A percentile compares a stretch with the other conserved stretches of the same genome.
Evolutionary conservation across 164 flowering plant species (phyloP).

Genomic region (Pachysandra terminalis): DNA sequence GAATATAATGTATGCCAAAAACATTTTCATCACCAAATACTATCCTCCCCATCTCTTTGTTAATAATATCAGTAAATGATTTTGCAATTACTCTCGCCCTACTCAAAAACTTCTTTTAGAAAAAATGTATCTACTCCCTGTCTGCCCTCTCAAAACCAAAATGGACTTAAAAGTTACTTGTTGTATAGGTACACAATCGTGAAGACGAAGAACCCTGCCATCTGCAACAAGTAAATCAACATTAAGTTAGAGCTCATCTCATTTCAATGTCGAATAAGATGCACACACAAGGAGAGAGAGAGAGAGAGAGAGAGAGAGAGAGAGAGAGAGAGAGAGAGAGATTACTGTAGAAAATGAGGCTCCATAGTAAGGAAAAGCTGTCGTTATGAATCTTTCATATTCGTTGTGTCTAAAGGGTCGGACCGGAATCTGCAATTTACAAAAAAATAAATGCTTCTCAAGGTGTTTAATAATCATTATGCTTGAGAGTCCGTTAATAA

Average conservation of each 20-base stretch:
- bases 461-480: background rate
- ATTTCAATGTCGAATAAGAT: background rate
- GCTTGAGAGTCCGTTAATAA: background rate
- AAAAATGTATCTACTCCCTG: background rate
- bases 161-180: constrained; percentile 40
- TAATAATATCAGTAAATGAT: too few species aligned
- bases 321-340: too few species aligned
- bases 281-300: too few species aligned
- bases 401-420: constrained; percentile 96
- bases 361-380: constrained; percentile 95
- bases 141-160: background rate
- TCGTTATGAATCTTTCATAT: constrained; percentile 86
- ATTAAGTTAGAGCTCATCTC: background rate
- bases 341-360: constrained; percentile 85
- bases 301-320: too few species aligned
- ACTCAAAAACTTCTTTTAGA: background rate
- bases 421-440: constrained; percentile 94
- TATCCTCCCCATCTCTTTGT: too few species aligned
- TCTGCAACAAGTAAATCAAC: constrained; percentile 43
- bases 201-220: constrained; percentile 88
- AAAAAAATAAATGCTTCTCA: too few species aligned
- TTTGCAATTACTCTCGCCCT: too few species aligned
- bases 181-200: constrained; percentile 59
- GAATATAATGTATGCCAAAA: too few species aligned
- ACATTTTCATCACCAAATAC: too few species aligned